phyloP scores from a whole-genome alignment of 2,329 filamentous ascomycete genomes.

The Drechmeria coniospora region DNA sequence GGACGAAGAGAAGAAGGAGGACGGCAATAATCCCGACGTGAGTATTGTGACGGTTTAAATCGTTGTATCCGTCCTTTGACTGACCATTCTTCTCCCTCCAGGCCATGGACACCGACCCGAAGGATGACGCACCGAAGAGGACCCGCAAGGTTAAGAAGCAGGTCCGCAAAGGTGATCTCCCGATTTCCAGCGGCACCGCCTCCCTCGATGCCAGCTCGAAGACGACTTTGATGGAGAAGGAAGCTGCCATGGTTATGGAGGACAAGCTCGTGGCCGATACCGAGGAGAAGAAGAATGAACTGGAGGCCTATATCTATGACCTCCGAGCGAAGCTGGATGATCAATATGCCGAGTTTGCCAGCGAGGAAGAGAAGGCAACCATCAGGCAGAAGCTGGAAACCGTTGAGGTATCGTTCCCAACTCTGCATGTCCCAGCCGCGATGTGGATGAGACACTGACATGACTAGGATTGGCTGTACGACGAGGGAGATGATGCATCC shows the following conservation, averaged over 20 bases:
- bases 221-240: constrained; percentile 59
- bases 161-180: constrained; percentile 89
- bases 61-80: constrained; percentile 7
- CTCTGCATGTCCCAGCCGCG: not conserved
- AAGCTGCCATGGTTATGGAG: constrained; percentile 86
- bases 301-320: constrained; percentile 95
- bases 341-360: constrained; percentile 75
- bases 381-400: constrained; percentile 70
- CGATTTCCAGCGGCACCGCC: constrained; percentile 68
- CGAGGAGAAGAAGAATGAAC: constrained; percentile 99
- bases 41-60: constrained; percentile 23
- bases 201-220: constrained; percentile 58
- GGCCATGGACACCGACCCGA: constrained; percentile 76
- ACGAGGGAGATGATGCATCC: constrained; percentile 85
- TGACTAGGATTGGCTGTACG: constrained; percentile 90
- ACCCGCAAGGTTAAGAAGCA: constrained; percentile 99
- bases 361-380: constrained; percentile 81
- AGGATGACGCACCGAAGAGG: constrained; percentile 60
- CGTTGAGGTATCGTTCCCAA: constrained; percentile 52
- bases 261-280: constrained; percentile 98
- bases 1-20: constrained; percentile 59
- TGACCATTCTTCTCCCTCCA: constrained; percentile 19
- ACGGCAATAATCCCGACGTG: constrained; percentile 51
- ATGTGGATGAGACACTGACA: constrained; percentile 5
- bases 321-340: constrained; percentile 91